Percentiles rank a stretch among this genome's conserved stretches.
phyloP scores from a whole-genome alignment of 345 rosid genomes.

The Aethionema arabicum region DNA sequence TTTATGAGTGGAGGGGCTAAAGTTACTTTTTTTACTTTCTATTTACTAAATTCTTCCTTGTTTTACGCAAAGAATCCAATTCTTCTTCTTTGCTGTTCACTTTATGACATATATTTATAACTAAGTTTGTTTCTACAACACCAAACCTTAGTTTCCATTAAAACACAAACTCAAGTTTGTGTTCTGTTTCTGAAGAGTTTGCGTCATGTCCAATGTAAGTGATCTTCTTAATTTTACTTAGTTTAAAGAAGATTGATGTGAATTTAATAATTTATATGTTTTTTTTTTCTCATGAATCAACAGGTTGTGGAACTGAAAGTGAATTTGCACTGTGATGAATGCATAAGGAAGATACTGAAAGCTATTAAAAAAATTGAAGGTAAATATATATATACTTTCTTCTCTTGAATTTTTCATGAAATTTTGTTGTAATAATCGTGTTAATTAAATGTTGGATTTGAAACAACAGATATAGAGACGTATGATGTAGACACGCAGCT shows the following conservation, averaged over 20 bases:
- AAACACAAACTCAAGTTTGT: too few relatives aligned
- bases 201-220: slow-evolving; percentile 31
- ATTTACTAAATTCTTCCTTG: slow-evolving; percentile 10
- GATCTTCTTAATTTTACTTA: slow-evolving; percentile 8
- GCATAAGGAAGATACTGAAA: slow-evolving; percentile 79
- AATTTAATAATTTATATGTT: background rate
- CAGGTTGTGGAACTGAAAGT: slow-evolving; percentile 85
- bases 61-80: slow-evolving; percentile 37
- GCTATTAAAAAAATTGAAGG: slow-evolving; percentile 86
- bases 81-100: slow-evolving; percentile 20
- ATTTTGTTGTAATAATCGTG: too few relatives aligned
- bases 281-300: too few relatives aligned
- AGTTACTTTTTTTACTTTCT: background rate
- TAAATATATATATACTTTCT: slow-evolving; percentile 8
- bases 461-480: slow-evolving; percentile 61
- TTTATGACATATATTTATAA: slow-evolving; percentile 28
- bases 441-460: too few relatives aligned
- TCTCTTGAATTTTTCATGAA: background rate
- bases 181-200: background rate
- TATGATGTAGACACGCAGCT: slow-evolving; percentile 74
- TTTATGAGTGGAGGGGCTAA: slow-evolving; percentile 36
- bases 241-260: background rate
- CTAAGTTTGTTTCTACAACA: slow-evolving; percentile 20
- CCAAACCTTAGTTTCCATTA: background rate
- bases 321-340: slow-evolving; percentile 72